A percentile compares a stretch with the other conserved stretches of the same genome.
These are phyloP conservation scores for Boletus rex-veris DNA, from an alignment of 768 basidiomycete species.

Conservation along the genomic window DNA sequence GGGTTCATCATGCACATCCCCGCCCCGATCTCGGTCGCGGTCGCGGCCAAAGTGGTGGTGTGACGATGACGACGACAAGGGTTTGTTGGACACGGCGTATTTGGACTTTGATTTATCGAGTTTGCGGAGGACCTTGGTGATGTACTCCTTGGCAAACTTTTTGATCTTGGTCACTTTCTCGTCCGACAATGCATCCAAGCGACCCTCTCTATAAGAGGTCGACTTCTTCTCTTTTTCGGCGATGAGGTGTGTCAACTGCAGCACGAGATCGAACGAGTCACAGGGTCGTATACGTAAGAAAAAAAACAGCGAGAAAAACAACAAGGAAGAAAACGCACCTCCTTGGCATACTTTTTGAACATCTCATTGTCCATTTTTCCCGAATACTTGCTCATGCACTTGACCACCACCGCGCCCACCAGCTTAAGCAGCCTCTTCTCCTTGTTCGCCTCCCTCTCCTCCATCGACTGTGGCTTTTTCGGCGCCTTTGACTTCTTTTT, in stretches of 20 bases:
- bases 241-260: slow-evolving; percentile 78
- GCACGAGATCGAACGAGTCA: slow-evolving; percentile 1
- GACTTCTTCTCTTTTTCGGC: slow-evolving; percentile 97
- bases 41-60: slow-evolving; percentile 6
- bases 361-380: slow-evolving; percentile 68
- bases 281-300: slow-evolving; percentile 2
- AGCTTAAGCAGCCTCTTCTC: slow-evolving; percentile 83
- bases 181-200: slow-evolving; percentile 73
- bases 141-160: slow-evolving; percentile 89
- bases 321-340: slow-evolving; percentile 49
- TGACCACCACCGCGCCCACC: slow-evolving; percentile 87
- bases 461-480: slow-evolving; percentile 44
- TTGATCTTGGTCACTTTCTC: slow-evolving; percentile 90
- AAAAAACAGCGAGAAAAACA: background rate
- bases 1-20: background rate
- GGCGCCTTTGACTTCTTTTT: slow-evolving; percentile 28
- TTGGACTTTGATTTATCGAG: slow-evolving; percentile 44
- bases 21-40: background rate
- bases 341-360: slow-evolving; percentile 95
- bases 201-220: slow-evolving; percentile 66
- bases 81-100: slow-evolving; percentile 16
- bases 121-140: slow-evolving; percentile 72
- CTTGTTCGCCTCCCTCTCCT: slow-evolving; percentile 64
- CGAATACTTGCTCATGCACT: slow-evolving; percentile 87
- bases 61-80: slow-evolving; percentile 20